Conservation (phyloP, 78 protist genomes). For the Creolimax fragrantissima region DNA sequence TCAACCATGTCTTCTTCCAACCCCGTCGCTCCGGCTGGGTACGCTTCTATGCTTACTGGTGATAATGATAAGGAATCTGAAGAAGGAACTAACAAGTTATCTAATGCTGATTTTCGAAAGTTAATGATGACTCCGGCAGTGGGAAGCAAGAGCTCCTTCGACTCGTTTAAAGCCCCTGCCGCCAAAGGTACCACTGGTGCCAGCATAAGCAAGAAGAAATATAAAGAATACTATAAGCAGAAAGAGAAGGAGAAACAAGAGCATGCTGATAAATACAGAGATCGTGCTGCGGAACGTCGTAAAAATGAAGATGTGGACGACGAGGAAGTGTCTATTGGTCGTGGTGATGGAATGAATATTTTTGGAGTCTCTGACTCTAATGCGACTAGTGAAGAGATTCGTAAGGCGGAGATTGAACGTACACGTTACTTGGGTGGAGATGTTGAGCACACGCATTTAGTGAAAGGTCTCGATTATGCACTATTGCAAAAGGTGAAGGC, state of each 20-base stretch:
- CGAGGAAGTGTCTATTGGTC: not conserved
- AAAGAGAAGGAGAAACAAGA: not conserved
- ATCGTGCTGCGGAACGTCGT: conserved; percentile 35
- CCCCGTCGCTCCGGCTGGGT: conserved; percentile 13
- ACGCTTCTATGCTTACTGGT: not conserved
- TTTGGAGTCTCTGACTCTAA: not conserved
- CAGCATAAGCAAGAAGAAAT: not conserved
- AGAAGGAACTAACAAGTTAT: not conserved
- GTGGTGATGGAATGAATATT: no score
- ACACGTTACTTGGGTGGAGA: conserved; percentile 58
- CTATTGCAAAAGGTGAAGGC: conserved; percentile 41
- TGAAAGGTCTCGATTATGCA: conserved; percentile 59
- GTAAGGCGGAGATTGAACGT: conserved; percentile 4
- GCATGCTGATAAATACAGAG: not conserved
- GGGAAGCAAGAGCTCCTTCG: not conserved
- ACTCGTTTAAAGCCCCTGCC: not conserved
- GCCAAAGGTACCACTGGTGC: not conserved
- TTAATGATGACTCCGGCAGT: not conserved
- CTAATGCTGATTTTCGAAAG: not conserved
- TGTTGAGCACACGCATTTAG: conserved; percentile 58
- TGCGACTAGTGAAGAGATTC: not conserved
- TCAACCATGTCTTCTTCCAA: not conserved
- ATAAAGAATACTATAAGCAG: not conserved
- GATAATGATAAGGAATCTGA: not conserved
- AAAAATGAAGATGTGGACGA: not conserved